Base-by-base conservation (phyloP, 1,139 yeast genomes). In the Nakaseomyces delphensis region DNA sequence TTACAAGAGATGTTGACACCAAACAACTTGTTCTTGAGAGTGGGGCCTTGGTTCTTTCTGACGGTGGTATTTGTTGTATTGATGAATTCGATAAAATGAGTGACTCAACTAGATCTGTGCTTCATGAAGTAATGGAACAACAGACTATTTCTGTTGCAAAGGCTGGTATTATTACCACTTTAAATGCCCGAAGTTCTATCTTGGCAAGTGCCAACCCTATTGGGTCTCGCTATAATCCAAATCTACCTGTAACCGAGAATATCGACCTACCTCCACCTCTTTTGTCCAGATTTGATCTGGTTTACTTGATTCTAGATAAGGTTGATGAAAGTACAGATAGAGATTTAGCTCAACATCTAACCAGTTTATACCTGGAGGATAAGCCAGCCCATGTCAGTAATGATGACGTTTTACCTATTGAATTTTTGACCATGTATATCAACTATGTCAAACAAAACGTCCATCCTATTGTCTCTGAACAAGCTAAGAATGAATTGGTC, bases 121-220 rank as follows among this genome's bases (percentile, higher is more conserved):
- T 91, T 46, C 99, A 91, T 63, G 98, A 91, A 72, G 98, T 93
- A 18, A 91, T 91, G 98, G 98, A 91, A 69, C 98, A 91, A 63
- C 98, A 91, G 64, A 91, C 98, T 0, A 91, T 91, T 37, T 87
- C 97, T 10, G 86, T 91, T 55, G 98, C 98, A 35, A 91, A 91
- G 60, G 98, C 98, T 0, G 98, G 98, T 45, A 91, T 91, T 57
- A 91, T 89, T 58, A 91, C 98, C 11, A 91, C 98, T 0, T 71
- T 91, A 48, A 91, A 91, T 65, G 98, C 98, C 1, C 75, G 98
- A 64, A 89, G 97, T 0, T 87, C 97, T 0, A 83, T 91, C 51
- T 71, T 91, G 50, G 98, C 98, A 0, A 84, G 96, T 30, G 98
- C 98, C 1, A 91, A 91, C 63, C 98, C 98, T n/a, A 87, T 91